These are phyloP conservation scores for Annulohypoxylon maeteangense DNA, from an alignment of 495 filamentous ascomycete genomes.

Conservation along the genomic window DNA sequence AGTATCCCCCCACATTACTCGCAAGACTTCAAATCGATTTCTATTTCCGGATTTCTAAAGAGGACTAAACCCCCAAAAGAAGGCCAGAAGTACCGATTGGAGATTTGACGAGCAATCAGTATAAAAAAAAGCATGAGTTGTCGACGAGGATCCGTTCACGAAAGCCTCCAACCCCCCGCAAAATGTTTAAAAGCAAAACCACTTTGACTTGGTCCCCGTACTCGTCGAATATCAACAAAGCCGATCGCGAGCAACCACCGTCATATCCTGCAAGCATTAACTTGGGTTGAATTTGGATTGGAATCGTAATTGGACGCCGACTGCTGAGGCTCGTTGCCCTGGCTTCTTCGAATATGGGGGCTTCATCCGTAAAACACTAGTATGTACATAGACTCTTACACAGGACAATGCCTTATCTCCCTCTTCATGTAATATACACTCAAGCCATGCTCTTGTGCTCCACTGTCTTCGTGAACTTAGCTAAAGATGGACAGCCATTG, in stretches of 20 bases:
- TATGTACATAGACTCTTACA: slow-evolving; percentile 48
- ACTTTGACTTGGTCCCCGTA: background rate
- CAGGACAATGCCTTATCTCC: slow-evolving; percentile 13
- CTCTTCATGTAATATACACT: slow-evolving; percentile 45
- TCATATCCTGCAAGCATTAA: background rate
- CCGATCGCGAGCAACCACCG: background rate
- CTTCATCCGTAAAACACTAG: slow-evolving; percentile 19
- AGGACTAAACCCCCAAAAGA: background rate
- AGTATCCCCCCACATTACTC: background rate
- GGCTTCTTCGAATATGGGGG: background rate
- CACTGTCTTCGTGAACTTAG: background rate
- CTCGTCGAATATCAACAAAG: background rate
- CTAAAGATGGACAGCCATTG: slow-evolving; percentile 72
- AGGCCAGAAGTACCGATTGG: background rate
- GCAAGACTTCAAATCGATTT: background rate
- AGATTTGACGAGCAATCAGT: background rate
- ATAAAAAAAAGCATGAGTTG: background rate
- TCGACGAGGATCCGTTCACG: background rate
- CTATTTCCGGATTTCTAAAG: background rate
- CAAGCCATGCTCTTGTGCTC: background rate
- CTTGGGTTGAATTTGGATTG: background rate
- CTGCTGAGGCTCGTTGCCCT: background rate
- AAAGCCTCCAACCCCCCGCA: background rate
- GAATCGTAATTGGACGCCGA: background rate
- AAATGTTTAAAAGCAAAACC: slow-evolving; percentile 3